Percentiles rank a stretch among this genome's conserved stretches.
Evolutionary conservation across 148 eudicot genomes (phyloP).

Genomic region (Nyssa sinensis): DNA sequence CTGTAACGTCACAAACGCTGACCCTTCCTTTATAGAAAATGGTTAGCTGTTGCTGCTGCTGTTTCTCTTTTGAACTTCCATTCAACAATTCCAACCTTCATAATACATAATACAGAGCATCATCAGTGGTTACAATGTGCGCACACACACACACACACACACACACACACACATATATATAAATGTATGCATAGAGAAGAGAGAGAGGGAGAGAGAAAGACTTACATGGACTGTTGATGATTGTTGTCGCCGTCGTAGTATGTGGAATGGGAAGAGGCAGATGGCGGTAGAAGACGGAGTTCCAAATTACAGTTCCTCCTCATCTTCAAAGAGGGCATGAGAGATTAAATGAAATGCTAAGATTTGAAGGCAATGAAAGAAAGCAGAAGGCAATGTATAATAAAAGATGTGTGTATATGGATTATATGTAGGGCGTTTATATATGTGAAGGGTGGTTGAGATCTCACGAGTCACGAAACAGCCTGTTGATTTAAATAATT

Average conservation of each 20-base stretch:
- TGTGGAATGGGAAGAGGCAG: slow-evolving; percentile 1
- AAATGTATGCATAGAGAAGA: slow-evolving; percentile 4
- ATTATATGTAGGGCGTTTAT: background rate
- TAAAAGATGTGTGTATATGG: background rate
- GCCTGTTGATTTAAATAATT: too few relatives aligned
- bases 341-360: background rate
- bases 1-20: slow-evolving; percentile 41
- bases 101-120: background rate
- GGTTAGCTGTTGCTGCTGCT: slow-evolving; percentile 32
- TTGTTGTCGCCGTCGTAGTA: background rate
- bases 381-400: background rate
- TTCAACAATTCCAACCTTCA: slow-evolving; percentile 4
- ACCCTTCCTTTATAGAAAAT: slow-evolving; percentile 46
- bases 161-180: background rate
- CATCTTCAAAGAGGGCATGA: background rate
- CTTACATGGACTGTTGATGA: slow-evolving; percentile 14
- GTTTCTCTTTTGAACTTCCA: slow-evolving; percentile 16
- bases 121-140: background rate
- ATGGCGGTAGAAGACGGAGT: slow-evolving; percentile 12
- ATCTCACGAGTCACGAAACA: background rate
- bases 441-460: background rate
- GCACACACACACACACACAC: background rate
- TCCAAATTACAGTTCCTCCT: slow-evolving; percentile 17
- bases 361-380: background rate
- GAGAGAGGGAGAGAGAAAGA: background rate